Evolutionary conservation across 768 basidiomycete species (phyloP), one percentile per base, ranked within the genome.

Genomic region (Gymnopilus dilepis): DNA sequence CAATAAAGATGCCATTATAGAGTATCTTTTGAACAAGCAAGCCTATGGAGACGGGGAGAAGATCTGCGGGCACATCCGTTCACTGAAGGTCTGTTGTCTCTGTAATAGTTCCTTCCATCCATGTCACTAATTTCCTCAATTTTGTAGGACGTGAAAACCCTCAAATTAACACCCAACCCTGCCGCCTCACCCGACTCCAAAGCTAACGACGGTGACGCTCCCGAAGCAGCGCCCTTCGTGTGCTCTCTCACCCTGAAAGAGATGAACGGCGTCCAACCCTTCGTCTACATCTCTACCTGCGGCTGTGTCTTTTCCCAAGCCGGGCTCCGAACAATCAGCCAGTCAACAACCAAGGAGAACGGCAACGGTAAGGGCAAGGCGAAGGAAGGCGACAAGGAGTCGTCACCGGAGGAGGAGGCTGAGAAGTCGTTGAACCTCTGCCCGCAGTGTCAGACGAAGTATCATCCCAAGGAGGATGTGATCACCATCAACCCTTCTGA

Each of bases 171-270:
- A 0, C 80, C 83, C 0, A 95, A 96, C 69, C 78, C 93, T 7
- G 71, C 85, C 19, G 3, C 30, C 28, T 50, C 77, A 84, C 2
- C 64, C 76, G 2, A 69, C 83, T 4, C 72, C 82, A 12, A 69
- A 79, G 12, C 70, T 79, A 6, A 71, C 62, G 65, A 62, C 17
- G 80, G 80, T 42, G 62, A 68, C 12, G 56, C 74, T 26, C 43
- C 24, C 8, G 87, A 83, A 55, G 80, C 72, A 2, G 81, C 91
- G 2, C 85, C 83, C 56, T 99, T 95, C 69, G 87, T 95, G 58
- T 99, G 97, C 77, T 94, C 97, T 0, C 82, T 99, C 54, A 94
- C 90, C 1, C 78, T 93, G 64, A 94, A 94, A 73, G 97, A 97
- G 77, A 98, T 98, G 95, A 95, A 94, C 67, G 97, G 97, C 13